Conservation (phyloP, 306 rosid genomes). For the Gastrolobium bilobum region DNA sequence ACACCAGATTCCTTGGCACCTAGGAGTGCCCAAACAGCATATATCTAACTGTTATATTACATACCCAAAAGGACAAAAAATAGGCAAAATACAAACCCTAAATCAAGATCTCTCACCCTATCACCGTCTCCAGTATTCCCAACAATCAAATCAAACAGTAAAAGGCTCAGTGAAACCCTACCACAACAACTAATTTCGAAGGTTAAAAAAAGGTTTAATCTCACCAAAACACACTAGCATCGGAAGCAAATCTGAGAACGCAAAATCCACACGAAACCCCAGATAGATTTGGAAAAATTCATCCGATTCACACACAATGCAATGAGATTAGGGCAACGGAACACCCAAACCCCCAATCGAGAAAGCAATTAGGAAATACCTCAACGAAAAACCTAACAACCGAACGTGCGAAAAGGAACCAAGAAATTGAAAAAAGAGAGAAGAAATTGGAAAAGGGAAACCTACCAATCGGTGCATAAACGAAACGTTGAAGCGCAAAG, state of each 20-base stretch:
- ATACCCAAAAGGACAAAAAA: neutral
- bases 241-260: constrained; percentile 23
- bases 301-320: constrained; percentile 36
- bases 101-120: constrained; percentile 10
- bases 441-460: constrained; percentile 9
- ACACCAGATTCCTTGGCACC: constrained; percentile 34
- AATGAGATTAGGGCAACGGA: constrained; percentile 12
- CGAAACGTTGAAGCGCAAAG: constrained; percentile 22
- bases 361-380: neutral
- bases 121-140: constrained; percentile 2
- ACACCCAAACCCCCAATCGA: constrained; percentile 38
- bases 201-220: neutral
- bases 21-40: constrained; percentile 4
- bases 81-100: constrained; percentile 21
- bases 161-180: constrained; percentile 8
- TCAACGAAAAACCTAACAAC: constrained; percentile 21
- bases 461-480: constrained; percentile 39
- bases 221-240: constrained; percentile 25
- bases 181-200: neutral
- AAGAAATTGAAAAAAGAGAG: neutral
- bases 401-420: neutral
- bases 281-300: neutral
- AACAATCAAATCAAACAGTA: constrained; percentile 43
- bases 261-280: constrained; percentile 24
- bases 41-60: constrained; percentile 28